Evolutionary conservation across 2,329 filamentous ascomycete genomes (phyloP), one percentile per base, ranked within the genome.

Genomic region (Rhynchosporium graminicola): DNA sequence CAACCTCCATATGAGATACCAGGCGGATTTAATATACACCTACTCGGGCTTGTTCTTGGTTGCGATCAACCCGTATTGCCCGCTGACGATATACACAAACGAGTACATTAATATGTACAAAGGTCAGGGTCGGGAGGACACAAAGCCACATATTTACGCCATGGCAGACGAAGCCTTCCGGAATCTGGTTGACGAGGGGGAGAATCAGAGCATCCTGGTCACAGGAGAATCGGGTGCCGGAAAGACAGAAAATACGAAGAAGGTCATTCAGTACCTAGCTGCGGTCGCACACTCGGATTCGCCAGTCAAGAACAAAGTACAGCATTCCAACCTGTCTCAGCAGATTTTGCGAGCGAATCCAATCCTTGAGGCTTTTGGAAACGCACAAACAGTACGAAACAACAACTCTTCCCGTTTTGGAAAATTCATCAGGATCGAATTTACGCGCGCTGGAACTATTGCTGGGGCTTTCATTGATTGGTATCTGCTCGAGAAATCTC

Each of bases 31-130:
- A 65, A 99, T 99, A 70, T 99, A 96, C 80, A 99, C 95, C 28
- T 99, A 99, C 76, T 99, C 95, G 0, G 95, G 95, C 0, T 82
- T 99, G 46, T 99, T 99, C 79, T 81, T 99, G 73, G 95, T 99
- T 55, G 96, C 96, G 0, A 90, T 99, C 66, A 99, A 99, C 74
- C 95, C 96, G 0, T 99, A 99, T 77, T 96, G 92, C 67, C 87
- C 92, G 2, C 79, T 99, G 9, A 92, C 96, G 3, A 99, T 99
- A 64, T 99, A 99, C 77, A 92, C 87, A 60, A 92, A 95, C 74
- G 95, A 99, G 71, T 98, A 97, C 78, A 85, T 99, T 79, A 96
- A 96, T 73, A 96, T 97, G 91, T 99, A 99, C 80, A 93, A 92
- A 72, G 95, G 95, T 5, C 85, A 92, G 62, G 92, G 83, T 69